Evolutionary conservation across 768 basidiomycete genomes (phyloP), one percentile per base, ranked within the genome.

Genomic region (Dacryopinax spathularia): DNA sequence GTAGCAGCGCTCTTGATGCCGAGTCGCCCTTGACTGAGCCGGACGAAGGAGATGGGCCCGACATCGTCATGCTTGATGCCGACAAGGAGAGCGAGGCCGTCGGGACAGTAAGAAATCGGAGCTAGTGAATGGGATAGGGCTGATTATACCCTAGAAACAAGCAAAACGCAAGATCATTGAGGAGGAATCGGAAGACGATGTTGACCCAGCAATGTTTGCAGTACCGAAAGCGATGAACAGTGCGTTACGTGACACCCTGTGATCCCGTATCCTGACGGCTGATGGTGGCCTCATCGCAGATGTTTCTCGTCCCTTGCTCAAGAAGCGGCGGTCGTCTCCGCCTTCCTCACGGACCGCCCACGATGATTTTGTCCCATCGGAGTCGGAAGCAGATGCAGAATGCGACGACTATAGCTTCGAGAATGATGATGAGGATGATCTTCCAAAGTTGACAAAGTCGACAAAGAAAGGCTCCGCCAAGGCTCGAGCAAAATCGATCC

Each of bases 131-230:
- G n/a, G n/a, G n/a, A n/a, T n/a, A n/a, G n/a, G n/a, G n/a, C n/a
- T n/a, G n/a, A n/a, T n/a, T n/a, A n/a, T n/a, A n/a, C n/a, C n/a
- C n/a, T 16, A 44, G 56, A 64, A 43, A 41, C 60, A 48, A n/a
- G 37, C 60, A 44, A 65, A 66, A 62, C 39, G 64, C 16, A 67
- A 67, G 48, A 56, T 64, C 6, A 62, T 67, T 25, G 41, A 48
- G 16, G 63, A 62, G 5, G 66, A 64, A 34, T 65, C 65, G n/a
- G 65, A 63, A 12, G 65, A 63, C 56, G 65, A 66, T 39, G 13
- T 63, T 48, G 33, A 27, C 61, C 39, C 43, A 9, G 48, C 48
- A 3, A 56, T 56, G 4, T 56, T 56, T 20, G 48, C 25, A 3
- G 29, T 20, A 27, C 48, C 48, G 15, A 3, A 9, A 9, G 25